Percentiles rank a stretch among this genome's conserved stretches.
phyloP scores from a whole-genome alignment of 1,284 basidiomycete genomes.

The Xerocomus amazonicus region DNA sequence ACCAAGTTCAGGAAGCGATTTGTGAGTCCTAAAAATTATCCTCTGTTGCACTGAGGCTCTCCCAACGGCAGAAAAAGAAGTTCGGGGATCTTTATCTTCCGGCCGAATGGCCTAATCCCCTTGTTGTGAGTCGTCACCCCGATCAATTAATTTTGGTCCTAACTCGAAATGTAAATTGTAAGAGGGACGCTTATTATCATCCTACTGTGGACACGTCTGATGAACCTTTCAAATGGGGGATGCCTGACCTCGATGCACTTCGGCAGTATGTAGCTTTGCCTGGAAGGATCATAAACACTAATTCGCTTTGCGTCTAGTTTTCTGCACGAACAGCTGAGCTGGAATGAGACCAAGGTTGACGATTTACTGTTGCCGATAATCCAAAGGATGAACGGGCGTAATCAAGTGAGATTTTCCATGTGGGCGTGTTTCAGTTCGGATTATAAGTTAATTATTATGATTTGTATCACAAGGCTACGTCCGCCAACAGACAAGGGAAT shows the following conservation, averaged over 20 bases:
- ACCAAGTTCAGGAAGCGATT: slow-evolving; percentile 81
- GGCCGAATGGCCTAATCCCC: slow-evolving; percentile 86
- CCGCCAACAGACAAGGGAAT: slow-evolving; percentile 73
- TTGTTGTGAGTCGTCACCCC: slow-evolving; percentile 58
- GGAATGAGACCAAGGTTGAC: slow-evolving; percentile 86
- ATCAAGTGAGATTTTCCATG: slow-evolving; percentile 47
- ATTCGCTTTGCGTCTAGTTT: slow-evolving; percentile 52
- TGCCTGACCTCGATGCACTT: slow-evolving; percentile 91
- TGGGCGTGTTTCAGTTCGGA: background rate
- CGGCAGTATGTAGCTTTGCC: slow-evolving; percentile 57
- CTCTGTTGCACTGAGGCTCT: slow-evolving; percentile 12
- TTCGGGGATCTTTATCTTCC: slow-evolving; percentile 81
- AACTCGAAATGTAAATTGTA: slow-evolving; percentile 1
- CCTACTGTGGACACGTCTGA: slow-evolving; percentile 89
- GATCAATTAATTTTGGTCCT: slow-evolving; percentile 2
- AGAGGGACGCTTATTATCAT: slow-evolving; percentile 92
- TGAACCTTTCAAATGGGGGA: slow-evolving; percentile 96
- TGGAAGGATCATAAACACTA: slow-evolving; percentile 1
- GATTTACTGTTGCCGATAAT: slow-evolving; percentile 93
- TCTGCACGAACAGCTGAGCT: slow-evolving; percentile 81
- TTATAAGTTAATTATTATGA: slow-evolving; percentile 2
- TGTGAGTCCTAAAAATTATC: slow-evolving; percentile 46
- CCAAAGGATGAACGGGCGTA: slow-evolving; percentile 80
- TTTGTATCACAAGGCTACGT: slow-evolving; percentile 44
- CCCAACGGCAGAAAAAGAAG: slow-evolving; percentile 71